These are phyloP conservation scores for Plicaturopsis crispa DNA, from an alignment of 768 basidiomycete species.

Conservation along the genomic window DNA sequence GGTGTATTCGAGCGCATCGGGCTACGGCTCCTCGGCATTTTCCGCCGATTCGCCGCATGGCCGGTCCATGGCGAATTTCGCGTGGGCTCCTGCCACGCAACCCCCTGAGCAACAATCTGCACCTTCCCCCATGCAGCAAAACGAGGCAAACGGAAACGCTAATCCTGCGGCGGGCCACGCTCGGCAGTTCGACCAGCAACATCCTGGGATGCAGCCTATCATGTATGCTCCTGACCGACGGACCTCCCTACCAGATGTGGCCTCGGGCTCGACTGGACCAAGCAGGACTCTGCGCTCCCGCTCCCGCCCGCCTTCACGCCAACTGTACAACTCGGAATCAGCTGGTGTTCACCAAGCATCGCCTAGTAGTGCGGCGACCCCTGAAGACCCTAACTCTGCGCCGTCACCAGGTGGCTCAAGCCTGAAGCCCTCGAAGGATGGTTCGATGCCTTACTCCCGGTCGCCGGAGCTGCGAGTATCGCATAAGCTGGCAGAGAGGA, in stretches of 20 bases:
- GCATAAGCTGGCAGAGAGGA: slow-evolving; percentile 96
- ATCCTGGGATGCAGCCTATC: slow-evolving; percentile 56
- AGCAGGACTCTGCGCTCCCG: slow-evolving; percentile 54
- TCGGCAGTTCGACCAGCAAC: too few species aligned
- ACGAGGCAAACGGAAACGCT: slow-evolving; percentile 13
- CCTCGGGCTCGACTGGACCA: slow-evolving; percentile 34
- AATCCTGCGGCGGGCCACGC: slow-evolving; percentile 17
- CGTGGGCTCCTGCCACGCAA: slow-evolving; percentile 74
- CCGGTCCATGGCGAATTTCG: slow-evolving; percentile 59
- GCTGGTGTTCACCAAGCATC: slow-evolving; percentile 30
- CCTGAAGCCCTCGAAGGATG: slow-evolving; percentile 36
- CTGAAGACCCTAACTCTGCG: slow-evolving; percentile 34
- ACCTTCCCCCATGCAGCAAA: slow-evolving; percentile 9
- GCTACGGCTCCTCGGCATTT: slow-evolving; percentile 50
- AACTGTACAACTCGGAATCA: slow-evolving; percentile 38
- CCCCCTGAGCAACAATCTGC: too few species aligned
- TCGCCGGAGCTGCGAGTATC: slow-evolving; percentile 92
- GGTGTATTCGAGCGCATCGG: slow-evolving; percentile 56
- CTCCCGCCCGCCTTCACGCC: slow-evolving; percentile 67
- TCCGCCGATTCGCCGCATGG: slow-evolving; percentile 56
- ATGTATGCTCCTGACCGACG: slow-evolving; percentile 59
- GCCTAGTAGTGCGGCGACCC: slow-evolving; percentile 26
- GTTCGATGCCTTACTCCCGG: slow-evolving; percentile 83
- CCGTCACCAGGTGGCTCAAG: slow-evolving; percentile 22
- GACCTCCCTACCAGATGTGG: slow-evolving; percentile 67